phyloP scores from a whole-genome alignment of 2,329 filamentous ascomycete species.

The Aspergillus eucalypticola region DNA sequence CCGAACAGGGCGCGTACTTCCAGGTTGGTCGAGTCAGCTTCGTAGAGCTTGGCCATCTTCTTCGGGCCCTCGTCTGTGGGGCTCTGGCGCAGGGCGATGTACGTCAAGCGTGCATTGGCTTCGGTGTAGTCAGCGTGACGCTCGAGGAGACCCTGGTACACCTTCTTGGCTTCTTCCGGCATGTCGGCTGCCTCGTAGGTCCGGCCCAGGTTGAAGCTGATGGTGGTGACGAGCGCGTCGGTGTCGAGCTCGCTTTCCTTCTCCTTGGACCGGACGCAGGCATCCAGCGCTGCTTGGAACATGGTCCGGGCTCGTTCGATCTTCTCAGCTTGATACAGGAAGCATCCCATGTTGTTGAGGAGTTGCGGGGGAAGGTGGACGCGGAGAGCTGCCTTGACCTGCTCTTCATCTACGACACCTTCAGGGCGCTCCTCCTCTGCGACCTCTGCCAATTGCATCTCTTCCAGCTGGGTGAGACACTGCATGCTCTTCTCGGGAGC shows the following conservation, averaged over 20 bases:
- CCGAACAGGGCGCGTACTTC: conserved; percentile 92
- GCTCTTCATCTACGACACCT: conserved; percentile 61
- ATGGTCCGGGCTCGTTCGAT: conserved; percentile 76
- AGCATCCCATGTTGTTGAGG: conserved; percentile 96
- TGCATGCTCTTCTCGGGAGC: conserved; percentile 87
- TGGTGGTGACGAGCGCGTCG: conserved; percentile 89
- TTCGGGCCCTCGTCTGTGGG: conserved; percentile 85
- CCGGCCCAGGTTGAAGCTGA: conserved; percentile 92
- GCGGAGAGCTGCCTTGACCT: conserved; percentile 61
- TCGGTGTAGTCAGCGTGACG: conserved; percentile 92
- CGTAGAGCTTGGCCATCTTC: conserved; percentile 79
- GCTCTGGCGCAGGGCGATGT: conserved; percentile 79
- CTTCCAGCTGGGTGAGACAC: conserved; percentile 87
- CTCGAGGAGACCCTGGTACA: conserved; percentile 81
- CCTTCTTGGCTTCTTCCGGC: conserved; percentile 77
- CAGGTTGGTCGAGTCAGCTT: conserved; percentile 78
- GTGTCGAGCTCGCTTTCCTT: conserved; percentile 76
- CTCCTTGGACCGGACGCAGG: conserved; percentile 78
- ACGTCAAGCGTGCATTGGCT: conserved; percentile 82
- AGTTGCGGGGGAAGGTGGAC: conserved; percentile 84
- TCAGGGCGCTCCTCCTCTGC: conserved; percentile 67
- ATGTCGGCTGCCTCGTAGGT: conserved; percentile 87
- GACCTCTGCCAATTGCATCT: conserved; percentile 80
- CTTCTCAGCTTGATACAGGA: conserved; percentile 86
- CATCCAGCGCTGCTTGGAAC: conserved; percentile 88